Conservation (phyloP, 768 basidiomycete species). For the Lanmaoa rubissima region DNA sequence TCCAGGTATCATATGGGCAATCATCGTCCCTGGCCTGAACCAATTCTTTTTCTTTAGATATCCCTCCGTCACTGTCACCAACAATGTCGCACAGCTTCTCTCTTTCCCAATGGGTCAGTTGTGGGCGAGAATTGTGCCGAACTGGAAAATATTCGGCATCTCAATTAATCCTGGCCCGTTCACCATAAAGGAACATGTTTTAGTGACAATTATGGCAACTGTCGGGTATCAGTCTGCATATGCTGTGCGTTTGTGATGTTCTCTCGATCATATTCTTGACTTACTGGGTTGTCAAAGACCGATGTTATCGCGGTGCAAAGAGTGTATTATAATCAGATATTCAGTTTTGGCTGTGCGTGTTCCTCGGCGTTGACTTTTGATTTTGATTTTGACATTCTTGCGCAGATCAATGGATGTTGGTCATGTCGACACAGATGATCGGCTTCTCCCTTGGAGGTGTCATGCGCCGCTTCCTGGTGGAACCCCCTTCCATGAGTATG, state of each 20-base stretch:
- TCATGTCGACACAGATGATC: slow-evolving; percentile 73
- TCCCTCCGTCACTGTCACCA: slow-evolving; percentile 42
- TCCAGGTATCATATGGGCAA: slow-evolving; percentile 47
- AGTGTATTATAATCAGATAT: slow-evolving; percentile 61
- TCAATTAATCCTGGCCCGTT: slow-evolving; percentile 75
- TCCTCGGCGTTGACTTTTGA: background rate
- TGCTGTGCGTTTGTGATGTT: slow-evolving; percentile 11
- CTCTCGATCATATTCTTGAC: background rate
- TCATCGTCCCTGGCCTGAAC: slow-evolving; percentile 70
- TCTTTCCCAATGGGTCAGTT: slow-evolving; percentile 66
- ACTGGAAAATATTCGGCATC: slow-evolving; percentile 51
- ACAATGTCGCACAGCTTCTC: slow-evolving; percentile 71
- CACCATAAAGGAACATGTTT: slow-evolving; percentile 69
- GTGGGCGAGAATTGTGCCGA: slow-evolving; percentile 57
- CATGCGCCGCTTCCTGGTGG: slow-evolving; percentile 59
- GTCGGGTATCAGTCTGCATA: slow-evolving; percentile 34
- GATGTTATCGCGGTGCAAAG: slow-evolving; percentile 74
- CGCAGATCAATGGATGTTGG: slow-evolving; percentile 56
- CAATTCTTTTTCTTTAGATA: slow-evolving; percentile 77
- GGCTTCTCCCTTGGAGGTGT: slow-evolving; percentile 62
- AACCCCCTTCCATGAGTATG: slow-evolving; percentile 64
- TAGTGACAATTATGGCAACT: slow-evolving; percentile 72
- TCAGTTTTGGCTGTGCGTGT: slow-evolving; percentile 46
- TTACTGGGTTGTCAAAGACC: slow-evolving; percentile 36
- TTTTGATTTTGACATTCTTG: background rate